phyloP scores from a whole-genome alignment of 2,329 filamentous ascomycete species.

The Dothistroma septosporum region DNA sequence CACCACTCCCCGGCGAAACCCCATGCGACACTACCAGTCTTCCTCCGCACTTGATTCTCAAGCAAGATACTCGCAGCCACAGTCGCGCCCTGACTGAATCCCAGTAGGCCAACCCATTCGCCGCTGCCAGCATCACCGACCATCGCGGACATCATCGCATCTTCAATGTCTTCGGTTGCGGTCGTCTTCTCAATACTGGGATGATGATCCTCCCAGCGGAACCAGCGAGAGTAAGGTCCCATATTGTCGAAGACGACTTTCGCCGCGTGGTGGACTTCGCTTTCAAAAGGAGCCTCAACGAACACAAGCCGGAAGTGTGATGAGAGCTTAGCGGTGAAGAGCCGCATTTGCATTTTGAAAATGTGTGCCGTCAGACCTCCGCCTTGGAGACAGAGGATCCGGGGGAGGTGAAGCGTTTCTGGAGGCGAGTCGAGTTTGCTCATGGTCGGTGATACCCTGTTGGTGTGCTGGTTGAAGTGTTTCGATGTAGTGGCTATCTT shows the following conservation, averaged over 20 bases:
- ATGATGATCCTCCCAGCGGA: slow-evolving; percentile 33
- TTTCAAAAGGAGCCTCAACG: slow-evolving; percentile 31
- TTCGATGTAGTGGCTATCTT: background rate
- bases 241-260: slow-evolving; percentile 22
- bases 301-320: slow-evolving; percentile 38
- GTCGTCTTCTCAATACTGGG: background rate
- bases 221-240: slow-evolving; percentile 29
- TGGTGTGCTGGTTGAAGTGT: background rate
- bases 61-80: slow-evolving; percentile 57
- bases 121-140: slow-evolving; percentile 49
- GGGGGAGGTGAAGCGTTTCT: slow-evolving; percentile 8
- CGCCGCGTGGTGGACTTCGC: background rate
- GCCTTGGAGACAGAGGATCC: slow-evolving; percentile 42
- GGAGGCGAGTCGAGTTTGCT: background rate
- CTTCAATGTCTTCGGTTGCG: slow-evolving; percentile 4
- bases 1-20: background rate
- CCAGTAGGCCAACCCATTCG: slow-evolving; percentile 57
- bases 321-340: slow-evolving; percentile 32
- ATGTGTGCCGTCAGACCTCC: slow-evolving; percentile 38
- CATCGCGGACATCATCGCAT: slow-evolving; percentile 37
- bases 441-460: background rate
- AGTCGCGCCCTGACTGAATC: slow-evolving; percentile 66
- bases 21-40: background rate
- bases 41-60: slow-evolving; percentile 26
- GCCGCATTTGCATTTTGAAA: slow-evolving; percentile 38